Base-by-base conservation (phyloP, 2,329 filamentous ascomycete genomes). In the Tolypocladium album region DNA sequence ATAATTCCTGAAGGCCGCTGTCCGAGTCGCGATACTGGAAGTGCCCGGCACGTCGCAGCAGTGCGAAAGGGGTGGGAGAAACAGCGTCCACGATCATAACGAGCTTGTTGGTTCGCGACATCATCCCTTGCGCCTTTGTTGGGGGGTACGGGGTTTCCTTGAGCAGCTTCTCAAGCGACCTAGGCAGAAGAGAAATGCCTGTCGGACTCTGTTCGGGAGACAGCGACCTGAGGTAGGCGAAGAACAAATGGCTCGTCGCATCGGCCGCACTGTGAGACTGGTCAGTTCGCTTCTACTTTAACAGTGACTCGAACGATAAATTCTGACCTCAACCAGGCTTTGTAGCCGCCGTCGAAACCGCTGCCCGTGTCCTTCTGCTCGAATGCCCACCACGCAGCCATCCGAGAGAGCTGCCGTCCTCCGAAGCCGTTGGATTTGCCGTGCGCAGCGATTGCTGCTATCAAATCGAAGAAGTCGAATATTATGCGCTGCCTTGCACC, bases 361-460 rank as follows among this genome's bases (percentile, higher is more conserved):
- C 89, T 93, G 50, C 89, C 89, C 8, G 86, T 86, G 71, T 97
- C 92, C 55, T 81, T 84, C 66, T 95, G 90, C 69, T 97, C 93
- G 71, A 99, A 99, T 1, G 93, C 92, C 94, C 94, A 99, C 94
- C 94, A 99, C 55, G 92, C 92, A 47, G 93, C 94, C 82, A 96
- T 90, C 65, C 94, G 85, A 12, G 94, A 97, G 59, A 99, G 82
- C 73, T 97, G 97, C 64, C 92, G 86, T 34, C 94, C 94, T 62
- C 92, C 90, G 64, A 99, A 84, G 52, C 94, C 94, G 72, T 99
- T 99, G 59, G 80, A 86, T 77, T 97, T 97, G 66, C 90, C 90
- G 69, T 97, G 90, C 17, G 94, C 94, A 40, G 94, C 92, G 67
- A 97, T 86, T 9, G 93, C 91, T 4, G 93, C 87, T 53, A 99